These are phyloP conservation scores for Suhomyces taliae DNA, from an alignment of 1,139 yeast species.

Conservation along the genomic window DNA sequence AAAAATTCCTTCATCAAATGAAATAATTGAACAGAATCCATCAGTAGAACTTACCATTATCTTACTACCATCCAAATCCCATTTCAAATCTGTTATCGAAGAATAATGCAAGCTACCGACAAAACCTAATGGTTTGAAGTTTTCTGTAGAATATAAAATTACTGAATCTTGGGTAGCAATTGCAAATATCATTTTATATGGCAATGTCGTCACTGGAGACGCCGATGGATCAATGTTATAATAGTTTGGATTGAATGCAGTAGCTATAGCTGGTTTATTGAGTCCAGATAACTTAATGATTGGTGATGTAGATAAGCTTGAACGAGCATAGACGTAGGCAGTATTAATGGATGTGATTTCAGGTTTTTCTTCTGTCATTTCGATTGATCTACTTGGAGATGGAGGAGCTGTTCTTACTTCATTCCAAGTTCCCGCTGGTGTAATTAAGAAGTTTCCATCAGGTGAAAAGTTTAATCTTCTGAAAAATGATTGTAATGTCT, in stretches of 20 bases:
- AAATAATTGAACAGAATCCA: slow-evolving; percentile 80
- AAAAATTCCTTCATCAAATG: slow-evolving; percentile 51
- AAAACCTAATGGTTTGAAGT: slow-evolving; percentile 64
- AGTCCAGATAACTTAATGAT: slow-evolving; percentile 78
- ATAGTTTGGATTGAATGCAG: slow-evolving; percentile 69
- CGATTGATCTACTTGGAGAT: slow-evolving; percentile 6
- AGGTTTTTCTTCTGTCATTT: background rate
- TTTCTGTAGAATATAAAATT: slow-evolving; percentile 76
- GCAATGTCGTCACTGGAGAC: slow-evolving; percentile 44
- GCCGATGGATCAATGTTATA: slow-evolving; percentile 38
- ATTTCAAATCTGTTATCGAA: slow-evolving; percentile 80
- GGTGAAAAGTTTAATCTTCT: slow-evolving; percentile 84
- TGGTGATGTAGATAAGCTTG: slow-evolving; percentile 67
- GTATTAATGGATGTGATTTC: slow-evolving; percentile 43
- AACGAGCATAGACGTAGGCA: slow-evolving; percentile 73
- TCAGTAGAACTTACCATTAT: slow-evolving; percentile 85
- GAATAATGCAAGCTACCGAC: slow-evolving; percentile 84
- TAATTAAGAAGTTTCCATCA: slow-evolving; percentile 76
- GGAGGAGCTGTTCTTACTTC: background rate
- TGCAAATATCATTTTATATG: slow-evolving; percentile 84
- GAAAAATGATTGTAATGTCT: slow-evolving; percentile 85
- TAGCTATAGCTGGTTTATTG: slow-evolving; percentile 79
- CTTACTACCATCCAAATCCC: slow-evolving; percentile 78
- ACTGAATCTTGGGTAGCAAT: slow-evolving; percentile 93
- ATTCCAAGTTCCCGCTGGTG: slow-evolving; percentile 66